These are phyloP conservation scores for Phylloporus arenicola DNA, from an alignment of 768 basidiomycete genomes.

Conservation along the genomic window DNA sequence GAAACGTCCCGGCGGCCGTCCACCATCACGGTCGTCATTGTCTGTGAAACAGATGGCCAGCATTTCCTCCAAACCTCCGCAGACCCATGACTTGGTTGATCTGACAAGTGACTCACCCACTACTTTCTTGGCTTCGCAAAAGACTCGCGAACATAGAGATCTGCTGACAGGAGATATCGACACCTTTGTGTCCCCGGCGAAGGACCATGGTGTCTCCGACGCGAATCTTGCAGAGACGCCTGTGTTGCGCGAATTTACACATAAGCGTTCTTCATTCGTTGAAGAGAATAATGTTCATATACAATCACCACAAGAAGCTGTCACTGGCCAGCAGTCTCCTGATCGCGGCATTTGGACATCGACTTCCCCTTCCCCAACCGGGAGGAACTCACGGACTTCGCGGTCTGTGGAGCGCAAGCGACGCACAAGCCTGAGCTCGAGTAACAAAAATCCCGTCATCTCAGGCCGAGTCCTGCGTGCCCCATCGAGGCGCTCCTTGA, in stretches of 20 bases:
- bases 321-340: slow-evolving; percentile 19
- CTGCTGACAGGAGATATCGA: slow-evolving; percentile 74
- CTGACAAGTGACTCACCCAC: slow-evolving; percentile 10
- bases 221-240: slow-evolving; percentile 33
- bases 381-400: slow-evolving; percentile 20
- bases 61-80: slow-evolving; percentile 38
- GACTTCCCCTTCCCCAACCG: slow-evolving; percentile 19
- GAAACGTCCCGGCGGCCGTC: slow-evolving; percentile 19
- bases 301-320: slow-evolving; percentile 31
- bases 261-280: slow-evolving; percentile 66
- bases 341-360: slow-evolving; percentile 1
- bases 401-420: slow-evolving; percentile 34
- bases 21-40: slow-evolving; percentile 38
- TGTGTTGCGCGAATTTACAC: slow-evolving; percentile 62
- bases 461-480: slow-evolving; percentile 4
- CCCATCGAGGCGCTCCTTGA: slow-evolving; percentile 5
- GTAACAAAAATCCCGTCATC: slow-evolving; percentile 5
- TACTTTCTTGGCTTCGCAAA: slow-evolving; percentile 11
- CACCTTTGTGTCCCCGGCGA: slow-evolving; percentile 20
- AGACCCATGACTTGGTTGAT: slow-evolving; percentile 15
- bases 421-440: slow-evolving; percentile 5
- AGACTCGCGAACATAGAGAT: slow-evolving; percentile 42
- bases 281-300: slow-evolving; percentile 38
- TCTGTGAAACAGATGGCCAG: slow-evolving; percentile 47
- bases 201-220: slow-evolving; percentile 13